Evolutionary conservation across 306 rosid genomes (phyloP), one percentile per base, ranked within the genome.

Genomic region (Cajanus cajan): DNA sequence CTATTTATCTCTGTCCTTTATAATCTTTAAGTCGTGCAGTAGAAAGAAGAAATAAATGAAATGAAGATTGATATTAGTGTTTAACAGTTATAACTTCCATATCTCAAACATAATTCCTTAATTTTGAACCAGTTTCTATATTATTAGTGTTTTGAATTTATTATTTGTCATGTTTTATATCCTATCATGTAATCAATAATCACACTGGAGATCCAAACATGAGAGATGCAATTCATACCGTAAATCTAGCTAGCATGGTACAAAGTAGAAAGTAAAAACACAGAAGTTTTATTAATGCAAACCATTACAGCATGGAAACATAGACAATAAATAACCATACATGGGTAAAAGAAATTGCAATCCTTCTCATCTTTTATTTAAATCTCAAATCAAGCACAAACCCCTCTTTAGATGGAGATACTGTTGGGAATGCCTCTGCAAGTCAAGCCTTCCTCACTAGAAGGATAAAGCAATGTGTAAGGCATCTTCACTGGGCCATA

Each of bases 401-500:
- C 12, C 7, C 66, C 48, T 3, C 6, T 59, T 83, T 24, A 83
- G 52, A 84, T 84, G 6, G 94, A 90, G 76, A 93, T 85, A 13
- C 98, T 93, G 19, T 91, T 93, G 15, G 94, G 98, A 75, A 93
- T 88, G 37, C 98, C 98, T 80, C 88, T 83, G 33, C 74, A 84
- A 24, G 96, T 89, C 10, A 93, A 85, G 4, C 98, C 94, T 12
- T 82, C 86, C 14, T 79, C 80, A 45, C 98, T 90, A 3, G 86
- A 55, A 64, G 96, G 98, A 83, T 87, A 78, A n/a, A 93, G 94
- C 73, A 90, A 43, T 11, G 98, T 93, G 76, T 93, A 93, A 0
- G 96, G 98, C 84, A 90, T 76, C 34, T 85, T 79, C 9, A 77
- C 90, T 0, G 94, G 94, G 2, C 98, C 98, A 62, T 14, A 66